Conservation (phyloP, 2,329 filamentous ascomycete species). For the Aplosporella prunicola region DNA sequence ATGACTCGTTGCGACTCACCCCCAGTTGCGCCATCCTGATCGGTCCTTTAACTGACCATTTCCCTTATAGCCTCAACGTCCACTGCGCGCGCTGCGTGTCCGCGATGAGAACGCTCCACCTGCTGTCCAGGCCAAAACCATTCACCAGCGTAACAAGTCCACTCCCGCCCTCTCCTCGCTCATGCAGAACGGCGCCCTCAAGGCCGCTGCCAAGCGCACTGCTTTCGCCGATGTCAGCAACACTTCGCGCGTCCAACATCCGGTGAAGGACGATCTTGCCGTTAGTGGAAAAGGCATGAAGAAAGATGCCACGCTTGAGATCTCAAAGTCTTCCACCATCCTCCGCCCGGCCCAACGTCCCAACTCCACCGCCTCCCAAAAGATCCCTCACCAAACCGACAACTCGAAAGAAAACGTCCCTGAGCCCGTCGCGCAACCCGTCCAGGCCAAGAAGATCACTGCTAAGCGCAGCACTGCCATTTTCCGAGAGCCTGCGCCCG, state of each 20-base stretch:
- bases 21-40: too few relatives aligned
- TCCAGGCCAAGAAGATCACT: conserved; percentile 2
- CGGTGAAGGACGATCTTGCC: conserved; percentile 48
- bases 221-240: conserved; percentile 81
- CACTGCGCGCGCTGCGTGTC: conserved; percentile 48
- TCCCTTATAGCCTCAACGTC: conserved; percentile 57
- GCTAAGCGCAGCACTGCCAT: conserved; percentile 32
- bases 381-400: conserved; percentile 2
- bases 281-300: conserved; percentile 36
- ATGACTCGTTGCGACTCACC: too few relatives aligned
- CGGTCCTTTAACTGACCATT: neutral
- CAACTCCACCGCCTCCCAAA: conserved; percentile 1
- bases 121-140: conserved; percentile 35
- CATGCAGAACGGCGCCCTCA: conserved; percentile 47
- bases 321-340: conserved; percentile 2
- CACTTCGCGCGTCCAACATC: conserved; percentile 34
- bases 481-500: conserved; percentile 39
- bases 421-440: neutral
- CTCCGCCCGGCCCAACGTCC: conserved; percentile 9
- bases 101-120: conserved; percentile 60
- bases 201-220: conserved; percentile 61
- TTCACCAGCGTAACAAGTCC: conserved; percentile 79
- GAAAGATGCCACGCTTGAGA: conserved; percentile 6
- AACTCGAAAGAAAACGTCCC: neutral
- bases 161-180: conserved; percentile 51